Percentiles rank a stretch among this genome's conserved stretches.
These are phyloP conservation scores for Lipomyces starkeyi DNA, from an alignment of 805 yeast genomes.

Conservation along the genomic window DNA sequence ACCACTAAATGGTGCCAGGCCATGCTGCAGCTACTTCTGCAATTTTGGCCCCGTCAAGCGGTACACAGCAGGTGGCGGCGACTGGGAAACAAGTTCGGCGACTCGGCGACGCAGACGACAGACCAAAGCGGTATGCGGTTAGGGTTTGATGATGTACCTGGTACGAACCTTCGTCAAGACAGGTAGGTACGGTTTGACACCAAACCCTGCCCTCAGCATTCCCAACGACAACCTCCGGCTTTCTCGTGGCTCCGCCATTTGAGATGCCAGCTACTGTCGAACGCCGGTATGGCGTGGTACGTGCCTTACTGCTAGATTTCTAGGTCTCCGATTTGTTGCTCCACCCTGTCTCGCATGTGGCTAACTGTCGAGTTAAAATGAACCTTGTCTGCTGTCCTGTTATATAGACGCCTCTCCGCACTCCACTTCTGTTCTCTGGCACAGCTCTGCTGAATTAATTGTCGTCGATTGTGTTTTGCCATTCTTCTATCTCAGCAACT, in stretches of 20 bases:
- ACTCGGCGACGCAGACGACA: too few relatives aligned
- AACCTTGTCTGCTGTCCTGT: not conserved
- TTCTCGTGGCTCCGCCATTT: not conserved
- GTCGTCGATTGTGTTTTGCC: not conserved
- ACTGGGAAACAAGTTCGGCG: too few relatives aligned
- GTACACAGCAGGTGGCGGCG: not conserved
- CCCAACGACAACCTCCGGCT: not conserved
- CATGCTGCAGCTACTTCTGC: not conserved
- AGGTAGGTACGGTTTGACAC: not conserved
- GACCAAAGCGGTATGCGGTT: not conserved
- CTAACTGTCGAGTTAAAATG: not conserved
- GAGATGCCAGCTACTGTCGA: not conserved
- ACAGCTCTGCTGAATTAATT: not conserved
- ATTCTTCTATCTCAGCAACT: not conserved
- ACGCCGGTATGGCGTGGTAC: not conserved
- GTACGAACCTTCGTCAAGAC: not conserved
- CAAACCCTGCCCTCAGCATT: not conserved
- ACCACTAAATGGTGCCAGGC: not conserved
- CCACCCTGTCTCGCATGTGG: conserved; percentile 2
- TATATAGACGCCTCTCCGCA: not conserved
- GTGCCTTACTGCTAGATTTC: not conserved
- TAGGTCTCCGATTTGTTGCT: not conserved
- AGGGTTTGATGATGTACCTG: not conserved
- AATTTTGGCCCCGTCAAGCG: not conserved
- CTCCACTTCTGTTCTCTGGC: not conserved